These are phyloP conservation scores for Lentinula edodes DNA, from an alignment of 768 basidiomycete species.

Conservation along the genomic window DNA sequence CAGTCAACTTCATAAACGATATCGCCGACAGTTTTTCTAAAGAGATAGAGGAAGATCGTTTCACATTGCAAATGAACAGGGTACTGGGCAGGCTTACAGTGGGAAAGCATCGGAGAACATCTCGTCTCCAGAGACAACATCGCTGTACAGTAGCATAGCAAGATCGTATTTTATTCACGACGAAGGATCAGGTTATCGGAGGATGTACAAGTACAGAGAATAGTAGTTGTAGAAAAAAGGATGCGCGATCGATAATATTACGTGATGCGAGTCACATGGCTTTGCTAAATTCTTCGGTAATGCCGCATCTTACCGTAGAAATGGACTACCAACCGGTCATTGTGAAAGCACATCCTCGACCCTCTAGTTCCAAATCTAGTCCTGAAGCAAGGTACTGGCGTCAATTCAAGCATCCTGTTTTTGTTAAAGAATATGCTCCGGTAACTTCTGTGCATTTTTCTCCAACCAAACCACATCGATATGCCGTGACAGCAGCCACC, in stretches of 20 bases:
- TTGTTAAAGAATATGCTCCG: constrained; percentile 95
- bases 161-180: constrained; percentile 8
- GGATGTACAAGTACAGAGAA: constrained; percentile 4
- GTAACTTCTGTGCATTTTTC: constrained; percentile 94
- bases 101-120: constrained; percentile 94
- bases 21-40: constrained; percentile 71
- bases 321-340: constrained; percentile 81
- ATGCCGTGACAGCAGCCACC: constrained; percentile 93
- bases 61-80: not conserved
- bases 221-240: constrained; percentile 10
- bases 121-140: constrained; percentile 78
- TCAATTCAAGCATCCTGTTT: constrained; percentile 84
- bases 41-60: constrained; percentile 5
- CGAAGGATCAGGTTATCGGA: constrained; percentile 15
- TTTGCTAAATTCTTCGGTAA: not conserved
- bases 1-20: constrained; percentile 89
- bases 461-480: constrained; percentile 80
- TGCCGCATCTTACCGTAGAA: not conserved
- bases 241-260: constrained; percentile 21
- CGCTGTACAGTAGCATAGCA: constrained; percentile 70
- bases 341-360: constrained; percentile 54
- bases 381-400: constrained; percentile 84
- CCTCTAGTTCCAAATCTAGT: constrained; percentile 51
- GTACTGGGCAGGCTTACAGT: constrained; percentile 42
- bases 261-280: not conserved